A percentile compares a stretch with the other conserved stretches of the same genome.
Evolutionary conservation across 257 asterid genomes (phyloP).

Genomic region (Salvia splendens): DNA sequence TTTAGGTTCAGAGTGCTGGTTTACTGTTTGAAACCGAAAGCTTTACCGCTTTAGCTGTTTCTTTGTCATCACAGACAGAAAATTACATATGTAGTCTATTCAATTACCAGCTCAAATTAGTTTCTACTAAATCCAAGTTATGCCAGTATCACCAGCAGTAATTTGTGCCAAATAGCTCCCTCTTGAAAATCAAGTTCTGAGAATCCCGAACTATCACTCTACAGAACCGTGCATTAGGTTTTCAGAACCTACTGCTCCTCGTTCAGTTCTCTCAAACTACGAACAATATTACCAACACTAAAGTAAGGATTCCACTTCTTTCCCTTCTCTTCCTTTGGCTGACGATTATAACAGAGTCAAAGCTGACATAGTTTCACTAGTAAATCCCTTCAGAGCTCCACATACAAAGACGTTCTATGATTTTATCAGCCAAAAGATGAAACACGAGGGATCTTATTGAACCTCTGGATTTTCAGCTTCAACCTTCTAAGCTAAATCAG

Average conservation of each 20-base stretch:
- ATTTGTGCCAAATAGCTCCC: conserved; percentile 13
- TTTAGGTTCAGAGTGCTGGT: conserved; percentile 4
- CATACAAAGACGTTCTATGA: background rate
- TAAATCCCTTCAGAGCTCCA: background rate
- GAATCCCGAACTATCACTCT: background rate
- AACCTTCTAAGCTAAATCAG: conserved; percentile 11
- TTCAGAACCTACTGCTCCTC: background rate
- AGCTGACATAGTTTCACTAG: background rate
- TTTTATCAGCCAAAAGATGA: background rate
- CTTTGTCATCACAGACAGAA: conserved; percentile 8
- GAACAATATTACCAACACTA: background rate
- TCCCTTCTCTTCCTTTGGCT: background rate
- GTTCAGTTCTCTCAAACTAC: background rate
- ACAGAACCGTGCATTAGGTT: background rate
- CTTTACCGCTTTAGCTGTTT: background rate
- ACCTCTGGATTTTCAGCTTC: conserved; percentile 8
- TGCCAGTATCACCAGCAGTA: conserved; percentile 11
- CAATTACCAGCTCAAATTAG: conserved; percentile 13
- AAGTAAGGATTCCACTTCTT: background rate
- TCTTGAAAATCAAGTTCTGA: background rate
- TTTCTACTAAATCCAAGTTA: background rate
- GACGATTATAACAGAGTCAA: background rate
- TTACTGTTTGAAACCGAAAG: conserved; percentile 13
- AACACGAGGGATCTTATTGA: background rate
- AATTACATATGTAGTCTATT: background rate